Percentiles rank a stretch among this genome's conserved stretches.
Evolutionary conservation across 2,329 filamentous ascomycete genomes (phyloP).

Genomic region (Penicillium paneum): DNA sequence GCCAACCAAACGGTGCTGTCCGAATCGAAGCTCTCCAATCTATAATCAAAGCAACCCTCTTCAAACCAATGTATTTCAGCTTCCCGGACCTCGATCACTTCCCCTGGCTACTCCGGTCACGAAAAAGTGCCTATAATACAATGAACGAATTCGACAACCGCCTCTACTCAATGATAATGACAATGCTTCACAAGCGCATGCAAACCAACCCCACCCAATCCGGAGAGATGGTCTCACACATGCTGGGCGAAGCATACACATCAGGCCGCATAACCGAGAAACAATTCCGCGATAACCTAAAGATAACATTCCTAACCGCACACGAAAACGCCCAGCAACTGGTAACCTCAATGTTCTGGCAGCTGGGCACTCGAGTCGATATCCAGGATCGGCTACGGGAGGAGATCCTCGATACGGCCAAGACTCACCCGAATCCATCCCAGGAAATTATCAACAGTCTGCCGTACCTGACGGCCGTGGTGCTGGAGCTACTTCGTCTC

Average conservation of each 20-base stretch:
- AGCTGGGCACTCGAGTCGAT: constrained; percentile 35
- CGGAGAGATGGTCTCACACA: constrained; percentile 22
- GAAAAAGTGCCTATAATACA: constrained; percentile 20
- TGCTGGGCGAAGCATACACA: constrained; percentile 20
- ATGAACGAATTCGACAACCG: constrained; percentile 28
- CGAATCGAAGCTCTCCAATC: constrained; percentile 26
- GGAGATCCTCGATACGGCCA: constrained; percentile 26
- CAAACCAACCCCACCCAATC: neutral
- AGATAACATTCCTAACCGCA: constrained; percentile 42
- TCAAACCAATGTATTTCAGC: constrained; percentile 28
- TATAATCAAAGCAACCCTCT: constrained; percentile 27
- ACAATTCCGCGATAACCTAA: constrained; percentile 43
- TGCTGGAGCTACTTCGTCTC: constrained; percentile 49
- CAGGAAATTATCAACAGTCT: constrained; percentile 34
- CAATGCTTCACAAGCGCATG: neutral
- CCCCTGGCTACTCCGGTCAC: constrained; percentile 19
- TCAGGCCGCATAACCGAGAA: constrained; percentile 32
- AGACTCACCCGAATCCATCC: constrained; percentile 8
- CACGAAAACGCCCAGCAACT: constrained; percentile 45
- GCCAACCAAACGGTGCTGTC: constrained; percentile 18
- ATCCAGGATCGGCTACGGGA: constrained; percentile 32
- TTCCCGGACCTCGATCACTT: constrained; percentile 27
- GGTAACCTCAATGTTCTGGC: constrained; percentile 37
- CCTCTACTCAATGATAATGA: constrained; percentile 12
- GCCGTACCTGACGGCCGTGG: constrained; percentile 44